Conservation (phyloP, 1,284 basidiomycete genomes). For the Ustilago loliicola region DNA sequence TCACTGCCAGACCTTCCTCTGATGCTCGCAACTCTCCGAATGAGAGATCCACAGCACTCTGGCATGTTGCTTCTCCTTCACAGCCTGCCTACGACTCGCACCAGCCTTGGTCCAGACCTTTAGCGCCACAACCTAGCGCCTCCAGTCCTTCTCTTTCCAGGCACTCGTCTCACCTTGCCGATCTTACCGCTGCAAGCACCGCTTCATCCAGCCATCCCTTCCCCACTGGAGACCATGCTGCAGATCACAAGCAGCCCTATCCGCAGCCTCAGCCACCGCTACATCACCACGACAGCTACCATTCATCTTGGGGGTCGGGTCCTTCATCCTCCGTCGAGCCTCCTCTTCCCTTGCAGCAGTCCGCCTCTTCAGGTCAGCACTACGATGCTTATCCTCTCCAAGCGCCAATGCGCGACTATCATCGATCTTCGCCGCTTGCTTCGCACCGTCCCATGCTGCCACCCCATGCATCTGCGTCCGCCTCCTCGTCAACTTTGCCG, state of each 20-base stretch:
- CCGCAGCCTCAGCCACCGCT: conserved; percentile 20
- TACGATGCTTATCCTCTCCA: conserved; percentile 38
- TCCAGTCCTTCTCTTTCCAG: conserved; percentile 9
- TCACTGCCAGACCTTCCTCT: conserved; percentile 15
- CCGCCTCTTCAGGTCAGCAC: background rate
- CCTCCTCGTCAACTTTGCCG: background rate
- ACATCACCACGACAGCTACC: conserved; percentile 12
- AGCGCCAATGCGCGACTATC: conserved; percentile 19
- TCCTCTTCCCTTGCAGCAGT: conserved; percentile 11
- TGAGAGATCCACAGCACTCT: conserved; percentile 1
- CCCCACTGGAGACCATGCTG: background rate
- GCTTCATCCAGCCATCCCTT: background rate
- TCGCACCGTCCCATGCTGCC: conserved; percentile 24
- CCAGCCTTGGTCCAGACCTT: conserved; percentile 16
- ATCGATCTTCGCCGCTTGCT: conserved; percentile 29
- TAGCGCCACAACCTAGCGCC: background rate
- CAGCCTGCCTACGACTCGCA: conserved; percentile 3
- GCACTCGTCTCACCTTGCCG: conserved; percentile 11
- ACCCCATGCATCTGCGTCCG: conserved; percentile 10
- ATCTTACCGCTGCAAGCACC: background rate
- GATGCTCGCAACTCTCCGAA: conserved; percentile 16
- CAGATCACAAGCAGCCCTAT: conserved; percentile 17
- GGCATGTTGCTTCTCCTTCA: background rate
- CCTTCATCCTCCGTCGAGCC: conserved; percentile 1
- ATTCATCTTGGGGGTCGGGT: conserved; percentile 15